Evolutionary conservation across 345 rosid genomes (phyloP), one percentile per base, ranked within the genome.

Genomic region (Streptanthus diversifolius): DNA sequence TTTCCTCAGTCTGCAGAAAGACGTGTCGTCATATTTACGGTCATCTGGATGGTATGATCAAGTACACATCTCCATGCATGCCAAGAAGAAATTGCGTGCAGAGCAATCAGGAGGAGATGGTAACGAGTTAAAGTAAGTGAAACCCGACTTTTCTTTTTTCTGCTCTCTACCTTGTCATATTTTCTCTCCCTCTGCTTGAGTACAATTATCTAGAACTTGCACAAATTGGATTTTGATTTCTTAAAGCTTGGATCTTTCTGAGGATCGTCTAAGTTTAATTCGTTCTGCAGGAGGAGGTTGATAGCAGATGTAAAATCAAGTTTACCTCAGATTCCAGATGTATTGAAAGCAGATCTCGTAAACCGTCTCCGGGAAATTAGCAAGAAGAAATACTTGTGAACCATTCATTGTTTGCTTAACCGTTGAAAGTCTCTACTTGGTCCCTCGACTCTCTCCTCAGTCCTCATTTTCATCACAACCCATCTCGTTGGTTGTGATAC

Each of bases 1-100:
- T 70, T 18, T 36, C 70, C 53, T 48, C 90, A 95, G 99, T 55
- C 75, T 95, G 71, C 48, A 79, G 81, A 84, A 83, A 59, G 79
- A 92, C 53, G 91, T 92, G 39, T 72, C 73, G 32, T 76, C 87
- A 48, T 79, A 79, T 69, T 76, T 95, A 84, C 82, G 57, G 78
- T 79, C 90, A 9, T 88, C 89, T 33, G 93, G 92, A 53, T 95
- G 97, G 95, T 81, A 66, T 36, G 83, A 82, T 52, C 74, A 90
- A 47, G 92, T 89, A 19, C 77, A 64, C 6, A 66, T 69, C 61
- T 85, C 80, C 77, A 90, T 95, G 97, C 73, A 69, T 51, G 80
- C 76, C 5, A 82, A 87, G 79, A 95, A 85, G 85, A 85, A 87
- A 72, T 29, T 79, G 44, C 81, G 81, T 36, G 36, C 73, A 8